Base-by-base conservation (phyloP, 2,329 filamentous ascomycete species). In the Aspergillus melleus region DNA sequence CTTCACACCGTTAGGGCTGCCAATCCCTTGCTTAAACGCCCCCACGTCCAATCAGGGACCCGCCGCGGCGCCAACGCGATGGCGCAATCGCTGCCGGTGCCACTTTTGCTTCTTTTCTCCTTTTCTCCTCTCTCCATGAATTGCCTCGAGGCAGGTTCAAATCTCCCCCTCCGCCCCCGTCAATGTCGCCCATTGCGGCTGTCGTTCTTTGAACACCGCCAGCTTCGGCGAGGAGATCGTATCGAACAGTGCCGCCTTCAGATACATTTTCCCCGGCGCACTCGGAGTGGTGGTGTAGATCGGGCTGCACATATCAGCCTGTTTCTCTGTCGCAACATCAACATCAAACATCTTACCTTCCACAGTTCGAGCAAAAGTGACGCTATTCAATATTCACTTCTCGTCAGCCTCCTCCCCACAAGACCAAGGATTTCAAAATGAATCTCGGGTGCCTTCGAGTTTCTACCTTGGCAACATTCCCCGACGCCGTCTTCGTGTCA, bases 331-430 rank as follows among this genome's bases (percentile, higher is more conserved):
- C 19, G 16, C 19, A 20, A 46, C 42, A 9, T 29, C 19, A 20
- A 46, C 42, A 9, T 29, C 2, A 20, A 20, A 47, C 29, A 29
- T 10, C 16, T 14, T 59, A 68, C 67, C 68, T 70, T 50, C 68
- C 68, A 58, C 64, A 71, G 20, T 49, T 58, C 0, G 65, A 65
- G 36, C 67, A 70, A 46, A 71, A 71, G 52, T 63, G 49, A 14
- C 65, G 65, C 68, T 69, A n/a, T 42, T 42, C 22, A 54, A 20
- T 14, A 42, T 4, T 3, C 29, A 14, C 9, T 10, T 36, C 14
- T 29, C 11, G 32, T 36, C 32, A 36, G 32, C 4, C 4, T 36
- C 32, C 14, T 36, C 14, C 32, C 11, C 11, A 12, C 11, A 9
- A 29, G 26, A 29, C 26, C 26, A 9, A 29, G 9, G 6, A 29